Evolutionary conservation across 805 yeast genomes (phyloP), one percentile per base, ranked within the genome.

Genomic region (Komagataella pastoris): DNA sequence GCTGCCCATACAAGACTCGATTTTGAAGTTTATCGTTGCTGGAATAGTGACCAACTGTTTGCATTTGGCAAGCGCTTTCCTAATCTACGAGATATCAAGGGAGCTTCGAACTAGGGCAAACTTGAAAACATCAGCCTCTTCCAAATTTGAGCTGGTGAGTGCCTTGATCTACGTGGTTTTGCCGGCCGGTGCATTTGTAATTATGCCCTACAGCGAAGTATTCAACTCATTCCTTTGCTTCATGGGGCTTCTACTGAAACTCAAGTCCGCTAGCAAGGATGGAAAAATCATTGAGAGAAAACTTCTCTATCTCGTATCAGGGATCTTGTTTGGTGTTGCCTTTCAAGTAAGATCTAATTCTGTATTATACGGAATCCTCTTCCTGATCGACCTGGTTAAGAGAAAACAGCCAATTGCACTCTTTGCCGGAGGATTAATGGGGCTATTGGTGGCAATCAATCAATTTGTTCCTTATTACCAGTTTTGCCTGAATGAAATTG

Each of bases 181-280:
- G 17, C 88, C 95, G 2, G 89, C 88, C 0, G 96, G 96, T 0
- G 75, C 88, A 0, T 91, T 89, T 60, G 68, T 87, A 46, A 72
- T 84, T 0, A 75, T 81, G 1, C 79, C 86, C 2, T 91, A 90
- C 63, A 73, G 95, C 0, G 99, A 91, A 65, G 77, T 88, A 18
- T 57, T 77, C 17, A 81, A 88, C 44, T 82, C 87, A 21, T 65
- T 81, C 12, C 63, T 81, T 46, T 70, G 85, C 36, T 79, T 84
- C 47, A 6, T 64, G 1, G 91, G 85, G 1, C 58, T 88, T 45
- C 71, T 65, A 24, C 58, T 77, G 2, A 71, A 88, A 53, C 53
- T 1, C 44, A 36, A 10, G 40, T 49, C 8, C 10, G 30, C 48
- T 24, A n/a, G 44, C 17, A 40, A 24, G 1, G 47, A 23, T n/a